Base-by-base conservation (phyloP, 371 early-diverging fungal genomes). In the Syncephalis plumigaleata region DNA sequence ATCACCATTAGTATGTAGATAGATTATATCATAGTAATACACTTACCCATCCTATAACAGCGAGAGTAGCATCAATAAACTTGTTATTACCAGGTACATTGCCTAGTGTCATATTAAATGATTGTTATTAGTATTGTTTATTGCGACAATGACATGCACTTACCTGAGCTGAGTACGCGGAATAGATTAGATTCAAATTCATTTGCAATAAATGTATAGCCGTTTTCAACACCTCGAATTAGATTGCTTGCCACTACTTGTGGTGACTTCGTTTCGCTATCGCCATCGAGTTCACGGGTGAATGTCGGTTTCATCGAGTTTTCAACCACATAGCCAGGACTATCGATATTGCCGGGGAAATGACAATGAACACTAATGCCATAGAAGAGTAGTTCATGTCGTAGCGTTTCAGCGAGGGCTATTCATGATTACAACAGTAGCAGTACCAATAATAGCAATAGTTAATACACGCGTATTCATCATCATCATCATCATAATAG, bases 271-370 rank as follows among this genome's bases (percentile, higher is more conserved):
- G 74, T 64, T 8, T 63, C 66, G 39, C 75, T 69, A 0, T 60
- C 67, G 9, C 83, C 84, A 56, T 93, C 94, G 43, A 93, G 75
- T n/a, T 66, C 64, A 45, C 71, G 78, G 0, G 92, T 88, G 4
- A 86, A 59, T 44, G 68, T 44, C 9, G 91, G 91, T 58, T 93
- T 93, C 3, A 74, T 85, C 61, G 66, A 43, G 51, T 91, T 83
- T 72, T 84, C 92, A 5, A 50, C 60, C 24, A 75, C 77, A 53
- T 72, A 84, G 15, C 91, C 91, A 31, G 84, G 86, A 0, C 85
- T 75, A 26, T 72, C 67, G 48, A 91, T 89, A 1, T 77, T 81
- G 22, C 84, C 86, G 0, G 86, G 80, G 52, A 77, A 82, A 51
- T 81, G 89, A 47, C 87, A 75, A 46, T 86, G 84, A 4, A 84